Conservation (phyloP, 768 basidiomycete genomes). For the Boletus rex-veris region DNA sequence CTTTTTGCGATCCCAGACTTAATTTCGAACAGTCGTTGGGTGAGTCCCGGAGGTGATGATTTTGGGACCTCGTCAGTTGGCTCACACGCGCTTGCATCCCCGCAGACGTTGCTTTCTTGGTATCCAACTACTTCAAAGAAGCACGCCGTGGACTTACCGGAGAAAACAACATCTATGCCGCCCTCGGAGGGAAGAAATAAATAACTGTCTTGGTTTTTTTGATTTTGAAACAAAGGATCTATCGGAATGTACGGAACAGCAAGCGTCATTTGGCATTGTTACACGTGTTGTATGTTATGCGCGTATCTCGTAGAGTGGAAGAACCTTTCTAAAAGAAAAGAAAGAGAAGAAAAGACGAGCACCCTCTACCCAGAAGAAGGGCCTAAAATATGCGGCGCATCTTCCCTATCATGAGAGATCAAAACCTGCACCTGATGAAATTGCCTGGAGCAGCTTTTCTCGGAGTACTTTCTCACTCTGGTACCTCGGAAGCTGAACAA, state of each 20-base stretch:
- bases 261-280: not conserved
- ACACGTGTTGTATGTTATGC: slow-evolving; percentile 6
- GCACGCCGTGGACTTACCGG: slow-evolving; percentile 42
- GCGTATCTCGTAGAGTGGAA: not conserved
- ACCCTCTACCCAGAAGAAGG: not conserved
- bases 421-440: slow-evolving; percentile 86
- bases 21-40: slow-evolving; percentile 96
- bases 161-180: slow-evolving; percentile 27
- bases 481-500: slow-evolving; percentile 64
- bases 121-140: slow-evolving; percentile 78
- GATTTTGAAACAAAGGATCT: not conserved
- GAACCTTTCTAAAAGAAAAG: not conserved
- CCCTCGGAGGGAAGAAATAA: slow-evolving; percentile 27
- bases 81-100: not conserved
- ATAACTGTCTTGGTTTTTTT: not conserved
- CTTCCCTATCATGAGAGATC: slow-evolving; percentile 67
- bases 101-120: slow-evolving; percentile 81
- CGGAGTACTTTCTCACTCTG: slow-evolving; percentile 58
- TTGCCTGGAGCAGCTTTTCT: slow-evolving; percentile 80
- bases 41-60: slow-evolving; percentile 34
- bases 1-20: slow-evolving; percentile 91
- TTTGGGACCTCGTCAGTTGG: not conserved
- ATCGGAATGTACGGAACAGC: slow-evolving; percentile 13
- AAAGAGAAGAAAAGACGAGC: not conserved
- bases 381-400: not conserved